Evolutionary conservation across 768 basidiomycete genomes (phyloP), one percentile per base, ranked within the genome.

Genomic region (Xanthoconium purpureum): DNA sequence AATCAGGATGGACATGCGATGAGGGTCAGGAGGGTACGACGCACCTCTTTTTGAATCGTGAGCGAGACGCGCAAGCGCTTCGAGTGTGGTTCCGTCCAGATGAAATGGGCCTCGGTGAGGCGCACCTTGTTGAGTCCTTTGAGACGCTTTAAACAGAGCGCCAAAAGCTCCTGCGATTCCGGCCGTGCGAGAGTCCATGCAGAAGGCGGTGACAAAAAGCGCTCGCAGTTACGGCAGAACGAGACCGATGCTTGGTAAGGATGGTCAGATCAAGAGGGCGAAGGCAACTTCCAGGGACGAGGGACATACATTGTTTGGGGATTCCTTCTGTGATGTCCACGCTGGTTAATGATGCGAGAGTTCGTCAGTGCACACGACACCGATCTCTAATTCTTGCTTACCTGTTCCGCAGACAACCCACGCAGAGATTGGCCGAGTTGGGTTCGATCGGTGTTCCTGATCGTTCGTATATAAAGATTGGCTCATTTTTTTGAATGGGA

Each of bases 21-120:
- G 5, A 4, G n/a, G 2, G 9, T 15, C 14, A 2, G 8, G 30
- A 30, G 1, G 0, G 10, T 14, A 30, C 14, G 43, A 33, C 84
- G 28, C 45, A 94, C 94, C 81, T 98, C 97, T 78, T 99, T 99
- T 76, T 99, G 97, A 59, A 99, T 94, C 0, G 96, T 97, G 65
- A 99, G 75, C 51, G 96, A 96, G 53, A 99, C 85, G 46, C 93
- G 83, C 59, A 98, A 71, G 37, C 97, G 83, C 68, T 95, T 94
- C 38, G 91, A 94, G 74, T 99, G 96, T 3, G 97, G 97, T 68
- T 99, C 97, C 20, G 97, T 99, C 97, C 97, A 99, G 66, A 98
- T 93, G 72, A 98, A 98, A 60, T 94, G 91, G 3, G 97, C 97
- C 59, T 98, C 96, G n/a, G 97, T 95, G 42, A 99, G 75, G 47